Evolutionary conservation across 208 protist genomes (phyloP).

Genomic region (Trypanosoma melophagium): DNA sequence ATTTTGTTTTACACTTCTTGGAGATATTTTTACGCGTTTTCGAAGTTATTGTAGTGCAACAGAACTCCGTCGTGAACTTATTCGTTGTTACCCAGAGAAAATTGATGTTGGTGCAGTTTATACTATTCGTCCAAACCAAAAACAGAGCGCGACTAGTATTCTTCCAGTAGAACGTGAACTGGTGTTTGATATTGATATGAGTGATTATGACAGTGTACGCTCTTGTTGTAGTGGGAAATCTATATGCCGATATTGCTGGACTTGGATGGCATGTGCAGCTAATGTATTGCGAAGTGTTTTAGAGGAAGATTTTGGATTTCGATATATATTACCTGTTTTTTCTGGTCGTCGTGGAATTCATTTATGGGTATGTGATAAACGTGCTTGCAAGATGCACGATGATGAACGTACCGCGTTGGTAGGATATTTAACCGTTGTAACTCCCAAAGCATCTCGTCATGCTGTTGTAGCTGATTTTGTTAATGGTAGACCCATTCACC

Average conservation of each 20-base stretch:
- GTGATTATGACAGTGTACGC: constrained; percentile 99
- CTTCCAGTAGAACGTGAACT: constrained; percentile 94
- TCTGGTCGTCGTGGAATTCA: constrained; percentile 98
- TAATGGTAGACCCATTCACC: constrained; percentile 78
- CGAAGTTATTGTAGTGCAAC: constrained; percentile 71
- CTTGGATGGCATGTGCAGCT: constrained; percentile 94
- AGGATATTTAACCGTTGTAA: constrained; percentile 89
- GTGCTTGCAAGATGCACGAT: constrained; percentile 85
- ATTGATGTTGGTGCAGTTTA: constrained; percentile 91
- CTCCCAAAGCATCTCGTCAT: constrained; percentile 58
- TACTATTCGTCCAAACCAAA: constrained; percentile 82
- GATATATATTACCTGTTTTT: constrained; percentile 97
- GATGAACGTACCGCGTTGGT: constrained; percentile 91
- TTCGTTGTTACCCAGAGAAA: constrained; percentile 82
- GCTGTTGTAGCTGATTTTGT: constrained; percentile 63
- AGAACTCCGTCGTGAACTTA: constrained; percentile 73
- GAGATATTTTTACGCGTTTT: constrained; percentile 87
- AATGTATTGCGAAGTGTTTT: constrained; percentile 88
- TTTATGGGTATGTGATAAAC: constrained; percentile 98
- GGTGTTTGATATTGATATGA: constrained; percentile 99
- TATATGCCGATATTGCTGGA: constrained; percentile 97
- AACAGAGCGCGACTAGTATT: constrained; percentile 72
- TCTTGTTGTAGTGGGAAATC: constrained; percentile 94
- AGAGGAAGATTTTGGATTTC: constrained; percentile 96
- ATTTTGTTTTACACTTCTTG: constrained; percentile 91